These are phyloP conservation scores for Jaminaea rosea DNA, from an alignment of 1,284 basidiomycete genomes.

Conservation along the genomic window DNA sequence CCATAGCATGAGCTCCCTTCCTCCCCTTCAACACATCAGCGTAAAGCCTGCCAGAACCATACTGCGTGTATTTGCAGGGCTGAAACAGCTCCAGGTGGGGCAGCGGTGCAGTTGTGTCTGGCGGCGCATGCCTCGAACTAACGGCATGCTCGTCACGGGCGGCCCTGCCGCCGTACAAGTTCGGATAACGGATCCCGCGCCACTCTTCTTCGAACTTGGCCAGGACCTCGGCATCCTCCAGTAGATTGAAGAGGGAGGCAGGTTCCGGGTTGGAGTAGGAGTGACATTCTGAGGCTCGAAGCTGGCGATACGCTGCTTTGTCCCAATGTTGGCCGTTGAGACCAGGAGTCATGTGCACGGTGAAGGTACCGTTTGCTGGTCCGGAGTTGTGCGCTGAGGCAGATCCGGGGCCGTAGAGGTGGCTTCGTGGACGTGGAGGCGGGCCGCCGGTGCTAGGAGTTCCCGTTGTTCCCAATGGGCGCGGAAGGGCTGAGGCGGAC, in stretches of 20 bases:
- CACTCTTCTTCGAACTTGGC: constrained; percentile 42
- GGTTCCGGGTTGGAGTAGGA: background rate
- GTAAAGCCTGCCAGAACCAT: too few species aligned
- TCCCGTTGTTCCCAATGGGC: background rate
- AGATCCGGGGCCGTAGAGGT: background rate
- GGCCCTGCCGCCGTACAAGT: too few species aligned
- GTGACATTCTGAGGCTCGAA: background rate
- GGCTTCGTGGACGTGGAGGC: background rate
- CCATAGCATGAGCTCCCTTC: too few species aligned
- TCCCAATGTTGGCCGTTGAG: constrained; percentile 1
- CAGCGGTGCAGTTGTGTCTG: too few species aligned
- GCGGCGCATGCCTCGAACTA: too few species aligned
- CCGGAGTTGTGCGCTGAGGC: background rate
- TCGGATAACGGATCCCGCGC: constrained; percentile 17
- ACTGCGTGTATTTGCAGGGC: too few species aligned
- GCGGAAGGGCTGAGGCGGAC: background rate
- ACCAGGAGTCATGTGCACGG: background rate
- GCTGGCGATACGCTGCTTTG: background rate
- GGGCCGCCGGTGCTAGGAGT: background rate
- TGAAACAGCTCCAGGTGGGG: too few species aligned
- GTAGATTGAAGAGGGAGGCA: background rate
- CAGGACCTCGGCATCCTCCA: constrained; percentile 37
- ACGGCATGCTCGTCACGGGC: too few species aligned
- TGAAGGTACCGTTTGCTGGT: background rate
- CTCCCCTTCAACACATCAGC: too few species aligned